Conservation (phyloP, 2,329 filamentous ascomycete genomes). For the Fusarium robinianum region DNA sequence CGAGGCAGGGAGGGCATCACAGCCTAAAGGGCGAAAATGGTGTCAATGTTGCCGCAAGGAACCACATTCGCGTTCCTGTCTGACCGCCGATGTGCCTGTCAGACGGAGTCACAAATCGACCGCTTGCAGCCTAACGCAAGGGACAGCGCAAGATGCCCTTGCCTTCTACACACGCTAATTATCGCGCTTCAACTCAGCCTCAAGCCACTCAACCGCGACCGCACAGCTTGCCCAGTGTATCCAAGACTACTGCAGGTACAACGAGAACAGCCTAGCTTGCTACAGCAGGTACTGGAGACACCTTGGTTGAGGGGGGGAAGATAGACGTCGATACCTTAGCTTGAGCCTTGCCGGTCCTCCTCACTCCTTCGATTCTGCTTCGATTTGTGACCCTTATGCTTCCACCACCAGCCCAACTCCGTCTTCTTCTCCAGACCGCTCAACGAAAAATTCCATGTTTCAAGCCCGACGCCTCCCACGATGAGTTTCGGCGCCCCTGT, state of each 20-base stretch:
- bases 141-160: constrained; percentile 9
- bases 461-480: constrained; percentile 2
- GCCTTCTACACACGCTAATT: constrained; percentile 8
- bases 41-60: too few relatives aligned
- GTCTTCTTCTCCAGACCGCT: neutral
- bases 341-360: too few relatives aligned
- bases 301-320: too few relatives aligned
- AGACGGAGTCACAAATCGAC: too few relatives aligned
- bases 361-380: too few relatives aligned
- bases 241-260: constrained; percentile 6
- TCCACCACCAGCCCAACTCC: neutral
- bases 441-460: neutral
- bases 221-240: constrained; percentile 4
- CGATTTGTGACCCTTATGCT: neutral
- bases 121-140: constrained; percentile 12
- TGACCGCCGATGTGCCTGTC: too few relatives aligned
- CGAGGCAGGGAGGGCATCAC: too few relatives aligned
- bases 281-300: too few relatives aligned
- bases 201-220: constrained; percentile 1
- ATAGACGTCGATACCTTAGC: too few relatives aligned
- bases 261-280: neutral
- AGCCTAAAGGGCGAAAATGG: too few relatives aligned
- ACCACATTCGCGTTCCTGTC: too few relatives aligned
- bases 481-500: neutral
- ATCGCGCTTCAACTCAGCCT: neutral